Evolutionary conservation across 2,329 filamentous ascomycete species (phyloP).

Genomic region (Colletotrichum spinosum): DNA sequence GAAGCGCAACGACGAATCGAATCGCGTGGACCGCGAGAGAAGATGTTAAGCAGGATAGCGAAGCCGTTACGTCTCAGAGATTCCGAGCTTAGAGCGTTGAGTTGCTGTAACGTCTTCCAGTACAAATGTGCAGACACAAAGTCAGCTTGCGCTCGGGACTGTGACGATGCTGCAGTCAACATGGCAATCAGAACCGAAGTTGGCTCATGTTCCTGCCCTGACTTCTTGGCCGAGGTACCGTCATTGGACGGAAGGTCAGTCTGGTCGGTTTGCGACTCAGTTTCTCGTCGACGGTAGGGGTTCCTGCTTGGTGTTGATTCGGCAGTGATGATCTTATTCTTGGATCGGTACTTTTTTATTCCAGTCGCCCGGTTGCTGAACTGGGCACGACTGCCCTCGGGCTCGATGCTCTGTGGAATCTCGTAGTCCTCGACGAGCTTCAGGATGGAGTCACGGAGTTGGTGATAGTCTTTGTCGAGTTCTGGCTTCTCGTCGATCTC

Average conservation of each 20-base stretch:
- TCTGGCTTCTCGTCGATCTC: constrained; percentile 71
- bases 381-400: constrained; percentile 68
- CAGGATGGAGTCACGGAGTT: constrained; percentile 82
- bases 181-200: constrained; percentile 72
- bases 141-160: constrained; percentile 82
- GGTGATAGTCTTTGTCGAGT: constrained; percentile 83
- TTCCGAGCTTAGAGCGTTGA: constrained; percentile 71
- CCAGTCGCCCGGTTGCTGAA: constrained; percentile 78
- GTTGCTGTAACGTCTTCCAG: constrained; percentile 83
- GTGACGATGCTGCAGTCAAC: constrained; percentile 80
- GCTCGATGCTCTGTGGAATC: constrained; percentile 75
- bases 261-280: constrained; percentile 10
- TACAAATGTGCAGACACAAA: constrained; percentile 88
- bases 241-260: constrained; percentile 29
- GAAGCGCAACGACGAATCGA: constrained; percentile 76
- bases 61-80: constrained; percentile 76
- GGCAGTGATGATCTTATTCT: constrained; percentile 67
- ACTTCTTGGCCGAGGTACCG: neutral
- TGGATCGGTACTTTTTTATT: constrained; percentile 69
- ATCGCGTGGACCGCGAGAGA: constrained; percentile 77
- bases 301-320: constrained; percentile 68
- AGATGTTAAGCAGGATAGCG: constrained; percentile 78
- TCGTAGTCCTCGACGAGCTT: constrained; percentile 87
- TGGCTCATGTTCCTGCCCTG: constrained; percentile 27
- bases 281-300: constrained; percentile 60